Evolutionary conservation across 768 basidiomycete genomes (phyloP).

Genomic region (Macrolepiota fuliginosa): DNA sequence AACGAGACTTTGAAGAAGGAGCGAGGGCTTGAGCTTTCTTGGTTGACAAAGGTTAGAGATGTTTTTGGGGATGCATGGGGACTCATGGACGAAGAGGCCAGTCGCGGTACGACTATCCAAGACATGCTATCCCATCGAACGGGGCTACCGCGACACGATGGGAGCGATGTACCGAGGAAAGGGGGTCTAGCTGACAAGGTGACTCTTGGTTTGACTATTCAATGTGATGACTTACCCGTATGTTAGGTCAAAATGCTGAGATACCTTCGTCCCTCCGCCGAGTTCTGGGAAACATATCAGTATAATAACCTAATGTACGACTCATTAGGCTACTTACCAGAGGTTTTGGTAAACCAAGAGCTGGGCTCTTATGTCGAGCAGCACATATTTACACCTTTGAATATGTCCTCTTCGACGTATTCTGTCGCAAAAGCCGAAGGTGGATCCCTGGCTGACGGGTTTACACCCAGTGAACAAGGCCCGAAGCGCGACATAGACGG

Average conservation of each 20-base stretch:
- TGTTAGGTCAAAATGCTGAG: constrained; percentile 33
- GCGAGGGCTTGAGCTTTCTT: constrained; percentile 26
- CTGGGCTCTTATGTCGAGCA: constrained; percentile 29
- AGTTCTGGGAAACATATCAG: constrained; percentile 37
- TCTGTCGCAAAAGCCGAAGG: constrained; percentile 35
- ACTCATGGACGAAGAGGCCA: constrained; percentile 33
- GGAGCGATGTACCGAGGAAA: constrained; percentile 22
- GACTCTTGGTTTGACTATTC: neutral
- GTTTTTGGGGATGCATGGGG: constrained; percentile 33
- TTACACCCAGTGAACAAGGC: constrained; percentile 28
- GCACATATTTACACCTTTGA: constrained; percentile 34
- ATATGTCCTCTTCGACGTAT: constrained; percentile 39
- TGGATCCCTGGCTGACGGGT: constrained; percentile 28
- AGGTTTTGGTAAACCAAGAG: constrained; percentile 30
- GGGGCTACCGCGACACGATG: constrained; percentile 42
- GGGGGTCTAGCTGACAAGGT: constrained; percentile 36
- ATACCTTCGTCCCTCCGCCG: constrained; percentile 36
- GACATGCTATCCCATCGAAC: constrained; percentile 43
- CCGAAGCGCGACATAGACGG: constrained; percentile 27
- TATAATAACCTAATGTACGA: constrained; percentile 48
- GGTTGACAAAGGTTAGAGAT: constrained; percentile 34
- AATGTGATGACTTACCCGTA: neutral
- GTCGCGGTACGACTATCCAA: constrained; percentile 30
- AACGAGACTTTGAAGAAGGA: constrained; percentile 31
- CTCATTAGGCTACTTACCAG: constrained; percentile 35